A percentile compares a stretch with the other conserved stretches of the same genome.
These are phyloP conservation scores for Akanthomyces dipterigenus DNA, from an alignment of 2,329 filamentous ascomycete species.

Conservation along the genomic window DNA sequence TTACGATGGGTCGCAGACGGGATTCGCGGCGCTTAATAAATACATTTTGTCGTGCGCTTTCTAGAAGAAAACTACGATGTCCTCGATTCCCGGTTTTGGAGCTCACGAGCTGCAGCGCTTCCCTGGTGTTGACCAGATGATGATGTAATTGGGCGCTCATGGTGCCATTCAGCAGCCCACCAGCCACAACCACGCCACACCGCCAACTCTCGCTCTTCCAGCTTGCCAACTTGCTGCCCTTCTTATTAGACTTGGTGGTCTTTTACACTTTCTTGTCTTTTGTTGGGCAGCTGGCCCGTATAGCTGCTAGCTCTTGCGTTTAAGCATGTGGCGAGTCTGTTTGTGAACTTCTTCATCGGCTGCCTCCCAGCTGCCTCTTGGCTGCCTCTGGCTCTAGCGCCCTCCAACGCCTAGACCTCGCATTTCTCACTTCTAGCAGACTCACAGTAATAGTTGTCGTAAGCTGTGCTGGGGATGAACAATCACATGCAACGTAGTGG, in stretches of 20 bases:
- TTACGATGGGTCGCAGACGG: background rate
- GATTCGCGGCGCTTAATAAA: background rate
- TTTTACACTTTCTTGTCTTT: background rate
- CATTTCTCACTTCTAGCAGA: background rate
- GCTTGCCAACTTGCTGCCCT: too few relatives aligned
- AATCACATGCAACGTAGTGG: background rate
- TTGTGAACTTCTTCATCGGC: too few relatives aligned
- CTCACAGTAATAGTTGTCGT: background rate
- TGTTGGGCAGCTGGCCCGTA: background rate
- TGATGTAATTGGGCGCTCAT: constrained; percentile 12
- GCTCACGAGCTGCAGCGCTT: background rate
- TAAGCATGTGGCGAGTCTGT: too few relatives aligned
- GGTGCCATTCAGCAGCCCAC: background rate
- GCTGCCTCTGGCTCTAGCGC: background rate
- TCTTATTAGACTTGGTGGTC: background rate
- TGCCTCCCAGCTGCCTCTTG: background rate
- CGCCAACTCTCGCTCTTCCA: background rate
- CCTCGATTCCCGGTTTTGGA: constrained; percentile 1
- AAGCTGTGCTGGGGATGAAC: background rate
- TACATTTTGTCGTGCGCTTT: background rate
- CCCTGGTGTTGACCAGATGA: background rate
- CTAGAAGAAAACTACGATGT: background rate
- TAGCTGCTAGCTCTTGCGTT: background rate
- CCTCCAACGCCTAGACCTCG: background rate
- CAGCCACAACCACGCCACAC: constrained; percentile 1